Evolutionary conservation across 257 asterid genomes (phyloP), one percentile per base, ranked within the genome.

Genomic region (Echites panduratus): DNA sequence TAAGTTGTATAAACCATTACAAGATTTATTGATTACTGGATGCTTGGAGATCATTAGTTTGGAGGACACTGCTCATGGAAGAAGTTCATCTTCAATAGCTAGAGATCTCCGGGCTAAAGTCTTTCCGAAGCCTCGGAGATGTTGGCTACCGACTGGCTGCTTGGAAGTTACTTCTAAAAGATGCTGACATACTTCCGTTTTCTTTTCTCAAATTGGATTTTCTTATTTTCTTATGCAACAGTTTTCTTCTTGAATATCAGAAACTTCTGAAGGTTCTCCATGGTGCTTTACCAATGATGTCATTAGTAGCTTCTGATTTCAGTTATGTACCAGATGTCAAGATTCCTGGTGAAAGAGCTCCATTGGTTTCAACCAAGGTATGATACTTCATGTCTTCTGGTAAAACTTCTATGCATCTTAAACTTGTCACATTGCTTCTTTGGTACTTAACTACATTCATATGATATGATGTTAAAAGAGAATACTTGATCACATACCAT

Each of bases 121-220:
- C 71, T 77, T 88, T 67, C 98, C 99, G 49, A 90, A 84, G 85
- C 94, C 99, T 77, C 92, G 94, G 79, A 83, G 93, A 83, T 86
- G 94, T 84, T 95, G 99, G 99, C 88, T 95, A 72, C 99, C 99
- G 32, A 95, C 97, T 64, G 94, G 99, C 75, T 95, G 96, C 82
- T 80, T 92, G 86, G 99, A 92, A 87, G 40, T 59, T 14, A 40
- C 48, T 66, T 26, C 70, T 27, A 57, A 17, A 24, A 19, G 41
- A 47, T 26, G 52, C 70, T 22, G 49, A 62, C 61, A 44, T n/a
- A 17, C 10, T 44, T 65, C 24, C 20, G 50, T 32, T 24, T 9
- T 22, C 22, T 22, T 32, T 47, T 41, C 29, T 32, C 9, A 35
- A 13, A 4, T 65, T 32, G 47, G 52, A 44, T 63, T 38, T 38